Base-by-base conservation (phyloP, 169 alveolate genomes). In the Miamiensis avidus region DNA sequence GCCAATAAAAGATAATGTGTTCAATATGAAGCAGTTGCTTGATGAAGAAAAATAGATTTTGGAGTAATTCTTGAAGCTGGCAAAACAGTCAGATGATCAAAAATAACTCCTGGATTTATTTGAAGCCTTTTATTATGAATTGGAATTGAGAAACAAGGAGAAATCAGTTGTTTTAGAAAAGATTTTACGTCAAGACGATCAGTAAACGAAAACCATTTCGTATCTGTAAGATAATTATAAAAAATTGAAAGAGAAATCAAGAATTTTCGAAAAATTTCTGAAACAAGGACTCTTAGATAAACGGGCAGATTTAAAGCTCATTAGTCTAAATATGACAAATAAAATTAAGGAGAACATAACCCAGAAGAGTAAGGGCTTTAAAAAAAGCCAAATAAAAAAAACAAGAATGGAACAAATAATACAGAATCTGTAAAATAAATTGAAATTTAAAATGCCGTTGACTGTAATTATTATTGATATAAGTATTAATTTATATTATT, bases 281-380 rank as follows among this genome's bases (percentile, higher is more conserved):
- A 78, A 78, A 78, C 34, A 25, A 78, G 34, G 29, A 78, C 69
- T 78, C 34, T 33, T n/a, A 78, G 83, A 78, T 34, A 78, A 27
- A 74, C 83, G 34, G 83, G 83, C 32, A 78, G 83, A 78, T 78
- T 33, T 33, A 78, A 78, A 34, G 73, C n/a, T n/a, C n/a, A n/a
- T n/a, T n/a, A n/a, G n/a, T n/a, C n/a, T n/a, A n/a, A n/a, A n/a
- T n/a, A n/a, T n/a, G n/a, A n/a, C n/a, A n/a, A n/a, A n/a, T n/a
- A n/a, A n/a, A n/a, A n/a, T n/a, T n/a, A n/a, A n/a, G n/a, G n/a
- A n/a, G n/a, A n/a, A n/a, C n/a, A n/a, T n/a, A n/a, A n/a, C n/a
- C n/a, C n/a, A n/a, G n/a, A n/a, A n/a, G n/a, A n/a, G n/a, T n/a
- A n/a, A n/a, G n/a, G n/a, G n/a, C n/a, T n/a, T n/a, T n/a, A n/a